Evolutionary conservation across 2,329 filamentous ascomycete genomes (phyloP), one percentile per base, ranked within the genome.

Genomic region (Polytolypa hystricis): DNA sequence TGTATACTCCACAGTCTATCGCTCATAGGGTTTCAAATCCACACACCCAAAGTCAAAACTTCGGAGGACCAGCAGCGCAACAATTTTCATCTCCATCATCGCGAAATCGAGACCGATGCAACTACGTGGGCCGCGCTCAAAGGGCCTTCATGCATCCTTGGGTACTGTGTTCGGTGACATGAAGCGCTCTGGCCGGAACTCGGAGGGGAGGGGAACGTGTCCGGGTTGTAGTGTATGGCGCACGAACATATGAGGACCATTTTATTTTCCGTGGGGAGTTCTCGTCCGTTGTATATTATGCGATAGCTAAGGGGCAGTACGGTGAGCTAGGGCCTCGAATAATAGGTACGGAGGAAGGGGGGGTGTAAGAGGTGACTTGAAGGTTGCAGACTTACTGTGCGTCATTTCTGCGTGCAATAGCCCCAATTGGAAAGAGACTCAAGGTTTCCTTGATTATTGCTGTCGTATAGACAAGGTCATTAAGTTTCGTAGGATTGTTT

Each of bases 381-480:
- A 29, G 27, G 27, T 11, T 14, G 3, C 2, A 11, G 19, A 30
- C 20, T 30, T 21, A 5, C 37, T 41, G 4, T 41, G 35, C 2
- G 37, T 37, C 8, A 41, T 35, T 12, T 18, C 33, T 15, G 41
- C 43, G 15, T 2, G 41, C 23, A 40, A 37, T 17, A 33, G 45
- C 15, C 41, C 34, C 48, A 33, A 70, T 62, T 0, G 71, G 67
- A 44, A 65, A 70, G 17, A 76, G 46, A 1, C 73, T 62, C 2
- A 77, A 57, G 0, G 62, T 61, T 49, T 77, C 73, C 39, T 72
- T 71, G 42, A 73, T 64, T 2, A 73, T 61, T 15, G 70, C 70
- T 1, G 58, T 58, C 1, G 70, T 72, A 47, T 71, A 74, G 0
- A 61, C 54, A 26, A 77, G 57, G 21, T 63, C 55, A 44, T 69